Evolutionary conservation across 2,329 filamentous ascomycete species (phyloP).

Genomic region (Scopulariopsis brevicaulis): DNA sequence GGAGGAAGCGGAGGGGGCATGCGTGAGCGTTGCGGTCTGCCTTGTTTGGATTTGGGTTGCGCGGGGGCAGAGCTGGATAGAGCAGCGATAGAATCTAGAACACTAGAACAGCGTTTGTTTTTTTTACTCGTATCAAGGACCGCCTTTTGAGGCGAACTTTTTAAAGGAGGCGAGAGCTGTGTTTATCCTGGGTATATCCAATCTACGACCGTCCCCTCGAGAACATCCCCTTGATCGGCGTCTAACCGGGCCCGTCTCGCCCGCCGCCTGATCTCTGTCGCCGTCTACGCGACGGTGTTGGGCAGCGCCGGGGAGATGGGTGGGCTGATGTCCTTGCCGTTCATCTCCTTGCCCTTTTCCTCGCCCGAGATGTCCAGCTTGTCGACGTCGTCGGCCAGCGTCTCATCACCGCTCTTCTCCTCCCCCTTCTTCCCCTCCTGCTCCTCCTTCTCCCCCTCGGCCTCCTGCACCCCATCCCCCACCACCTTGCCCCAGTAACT

Average conservation of each 20-base stretch:
- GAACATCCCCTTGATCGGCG: not conserved
- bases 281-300: constrained; percentile 2
- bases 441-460: not conserved
- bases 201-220: not conserved
- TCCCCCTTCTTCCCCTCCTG: constrained; percentile 2
- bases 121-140: not conserved
- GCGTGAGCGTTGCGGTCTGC: not conserved
- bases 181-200: not conserved
- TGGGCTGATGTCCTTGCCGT: not conserved
- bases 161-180: not conserved
- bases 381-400: not conserved
- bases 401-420: constrained; percentile 5
- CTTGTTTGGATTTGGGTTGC: not conserved
- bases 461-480: not conserved
- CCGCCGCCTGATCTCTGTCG: not conserved
- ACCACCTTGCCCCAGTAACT: constrained; percentile 12
- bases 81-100: not conserved
- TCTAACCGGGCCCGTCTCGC: not conserved
- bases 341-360: constrained; percentile 4
- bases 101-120: not conserved
- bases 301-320: not conserved
- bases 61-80: not conserved
- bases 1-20: constrained; percentile 60
- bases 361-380: constrained; percentile 5
- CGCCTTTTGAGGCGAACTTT: too few species aligned